Percentiles rank a stretch among this genome's conserved stretches.
Conservation (phyloP, 2,329 filamentous ascomycete genomes). For the Trichoderma gracile region DNA sequence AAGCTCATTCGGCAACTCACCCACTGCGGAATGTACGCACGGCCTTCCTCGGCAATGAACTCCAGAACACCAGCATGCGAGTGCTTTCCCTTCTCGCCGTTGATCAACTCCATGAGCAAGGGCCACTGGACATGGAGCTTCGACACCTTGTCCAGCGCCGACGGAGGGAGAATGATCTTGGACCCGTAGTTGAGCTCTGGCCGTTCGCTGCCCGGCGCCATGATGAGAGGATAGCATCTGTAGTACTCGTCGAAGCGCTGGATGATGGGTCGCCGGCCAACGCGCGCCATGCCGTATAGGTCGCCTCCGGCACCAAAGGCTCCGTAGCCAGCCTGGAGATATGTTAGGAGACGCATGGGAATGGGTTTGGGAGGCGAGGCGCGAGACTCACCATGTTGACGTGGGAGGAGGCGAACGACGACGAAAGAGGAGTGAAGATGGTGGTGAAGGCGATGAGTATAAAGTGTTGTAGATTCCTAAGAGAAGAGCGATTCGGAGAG, state of each 20-base stretch:
- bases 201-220: conserved; percentile 88
- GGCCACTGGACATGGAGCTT: conserved; percentile 95
- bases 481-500: not conserved
- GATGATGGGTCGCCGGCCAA: conserved; percentile 50
- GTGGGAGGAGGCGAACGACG: not conserved
- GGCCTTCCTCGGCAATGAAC: conserved; percentile 95
- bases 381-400: conserved; percentile 12
- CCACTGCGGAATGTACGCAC: conserved; percentile 95
- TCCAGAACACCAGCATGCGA: conserved; percentile 95
- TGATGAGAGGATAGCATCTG: conserved; percentile 91
- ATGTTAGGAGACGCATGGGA: conserved; percentile 3
- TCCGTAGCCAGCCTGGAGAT: conserved; percentile 42
- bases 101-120: conserved; percentile 93
- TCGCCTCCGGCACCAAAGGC: conserved; percentile 51
- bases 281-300: conserved; percentile 51
- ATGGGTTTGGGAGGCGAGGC: not conserved
- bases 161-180: conserved; percentile 97
- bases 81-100: conserved; percentile 74
- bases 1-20: conserved; percentile 48
- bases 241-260: conserved; percentile 98
- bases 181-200: conserved; percentile 92
- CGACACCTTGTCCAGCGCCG: conserved; percentile 94
- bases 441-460: not conserved
- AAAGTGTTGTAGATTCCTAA: not conserved
- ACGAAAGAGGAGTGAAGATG: not conserved